Percentiles rank a stretch among this genome's conserved stretches.
Evolutionary conservation across 192 early-diverging fungal genomes (phyloP).

Genomic region (Rhizophagus prolifer): DNA sequence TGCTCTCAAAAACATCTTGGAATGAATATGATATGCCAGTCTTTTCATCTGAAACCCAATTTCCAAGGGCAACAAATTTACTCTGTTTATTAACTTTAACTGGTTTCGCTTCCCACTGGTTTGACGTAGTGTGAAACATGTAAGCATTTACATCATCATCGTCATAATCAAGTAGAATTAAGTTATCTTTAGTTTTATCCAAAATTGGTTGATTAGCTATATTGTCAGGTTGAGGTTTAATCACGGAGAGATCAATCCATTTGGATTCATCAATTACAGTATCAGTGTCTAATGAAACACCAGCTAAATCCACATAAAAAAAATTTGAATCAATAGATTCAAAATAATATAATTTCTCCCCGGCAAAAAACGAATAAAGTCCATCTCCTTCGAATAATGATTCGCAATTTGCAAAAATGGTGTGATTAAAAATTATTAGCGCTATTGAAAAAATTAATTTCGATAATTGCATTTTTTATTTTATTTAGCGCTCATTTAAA

Average conservation of each 20-base stretch:
- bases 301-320: neutral
- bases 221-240: neutral
- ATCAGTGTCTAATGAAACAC: neutral
- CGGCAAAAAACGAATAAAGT: neutral
- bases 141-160: neutral
- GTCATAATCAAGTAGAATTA: neutral
- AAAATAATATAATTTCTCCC: neutral
- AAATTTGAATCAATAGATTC: neutral
- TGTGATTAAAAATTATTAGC: too few relatives aligned
- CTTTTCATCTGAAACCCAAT: neutral
- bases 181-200: neutral
- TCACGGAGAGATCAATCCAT: neutral
- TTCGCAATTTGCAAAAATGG: too few relatives aligned
- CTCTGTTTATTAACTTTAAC: neutral
- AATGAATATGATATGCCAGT: neutral
- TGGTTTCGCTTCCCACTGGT: neutral
- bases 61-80: neutral
- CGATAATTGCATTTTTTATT: too few relatives aligned
- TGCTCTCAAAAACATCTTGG: neutral
- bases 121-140: neutral
- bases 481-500: too few relatives aligned
- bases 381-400: neutral
- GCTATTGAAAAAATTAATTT: too few relatives aligned
- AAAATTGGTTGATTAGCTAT: too few relatives aligned
- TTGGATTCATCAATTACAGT: neutral